These are phyloP conservation scores for Torulaspora pretoriensis DNA, from an alignment of 1,139 yeast species.

Conservation along the genomic window DNA sequence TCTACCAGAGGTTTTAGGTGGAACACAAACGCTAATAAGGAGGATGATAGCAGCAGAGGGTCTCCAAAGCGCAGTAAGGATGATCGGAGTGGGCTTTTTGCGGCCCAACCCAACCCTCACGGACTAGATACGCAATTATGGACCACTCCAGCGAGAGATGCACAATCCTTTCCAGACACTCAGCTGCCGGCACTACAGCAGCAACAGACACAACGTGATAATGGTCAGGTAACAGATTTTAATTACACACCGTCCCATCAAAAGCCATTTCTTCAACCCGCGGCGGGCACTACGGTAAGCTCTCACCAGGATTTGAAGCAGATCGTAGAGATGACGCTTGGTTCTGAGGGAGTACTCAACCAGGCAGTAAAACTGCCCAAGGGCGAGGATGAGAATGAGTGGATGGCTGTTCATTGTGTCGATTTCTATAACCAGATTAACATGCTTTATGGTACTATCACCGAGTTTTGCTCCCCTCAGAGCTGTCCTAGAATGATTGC, in stretches of 20 bases:
- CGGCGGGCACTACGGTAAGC: constrained; percentile 40
- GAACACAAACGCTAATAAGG: constrained; percentile 26
- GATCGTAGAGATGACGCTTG: constrained; percentile 91
- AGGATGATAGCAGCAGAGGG: constrained; percentile 1
- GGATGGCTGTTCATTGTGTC: constrained; percentile 93
- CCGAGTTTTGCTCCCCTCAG: constrained; percentile 90
- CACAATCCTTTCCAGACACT: constrained; percentile 3
- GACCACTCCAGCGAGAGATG: constrained; percentile 14
- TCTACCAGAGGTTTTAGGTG: constrained; percentile 39
- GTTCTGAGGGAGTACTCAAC: constrained; percentile 82
- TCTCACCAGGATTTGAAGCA: constrained; percentile 69
- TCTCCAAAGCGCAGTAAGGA: constrained; percentile 12
- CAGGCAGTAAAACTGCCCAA: constrained; percentile 93
- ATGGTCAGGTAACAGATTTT: constrained; percentile 32
- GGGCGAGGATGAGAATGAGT: constrained; percentile 88
- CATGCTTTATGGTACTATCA: constrained; percentile 93
- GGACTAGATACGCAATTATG: constrained; percentile 10
- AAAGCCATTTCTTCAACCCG: constrained; percentile 33
- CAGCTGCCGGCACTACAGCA: constrained; percentile 11
- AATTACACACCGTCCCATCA: constrained; percentile 39
- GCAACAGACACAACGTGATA: constrained; percentile 15
- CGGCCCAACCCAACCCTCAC: constrained; percentile 9
- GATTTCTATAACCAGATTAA: constrained; percentile 93
- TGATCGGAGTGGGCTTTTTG: constrained; percentile 7
- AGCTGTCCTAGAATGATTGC: constrained; percentile 97